Evolutionary conservation across 73 alveolate genomes (phyloP), one percentile per base, ranked within the genome.

Genomic region (Uronychia setigera): DNA sequence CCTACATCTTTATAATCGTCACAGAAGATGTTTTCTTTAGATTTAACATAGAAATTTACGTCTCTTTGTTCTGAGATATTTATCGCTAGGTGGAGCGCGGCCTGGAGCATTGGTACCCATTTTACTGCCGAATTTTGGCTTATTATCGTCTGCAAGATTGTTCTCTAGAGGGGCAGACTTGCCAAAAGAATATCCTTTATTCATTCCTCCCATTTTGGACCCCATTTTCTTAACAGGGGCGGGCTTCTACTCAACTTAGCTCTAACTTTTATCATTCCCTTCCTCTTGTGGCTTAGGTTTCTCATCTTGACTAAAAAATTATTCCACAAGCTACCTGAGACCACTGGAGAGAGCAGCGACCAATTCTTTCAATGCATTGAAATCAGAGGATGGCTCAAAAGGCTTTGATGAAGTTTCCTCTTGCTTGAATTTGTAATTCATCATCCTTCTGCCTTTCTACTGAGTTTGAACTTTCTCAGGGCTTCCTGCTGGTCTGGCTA

Each of bases 61-160:
- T 86, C 92, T 86, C 32, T 86, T 86, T 31, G 35, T 79, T 29
- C 79, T 35, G 1, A 86, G 59, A 59, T 86, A 86, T 14, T 46
- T 80, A 35, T 26, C 29, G 79, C 60, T 1, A 35, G 78, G 31
- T 60, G 30, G 87, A 80, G 31, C 88, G 58, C 60, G 32, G 28
- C 26, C 75, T 14, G 26, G 1, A 1, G 1, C 32, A 0, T 27
- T 31, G 81, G 27, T 59, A 85, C 29, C 25, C 29, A 34, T 76
- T 85, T 35, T 59, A 57, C 35, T 34, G 26, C 13, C 67, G 58
- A 33, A 13, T 29, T 29, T 25, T n/a, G 0, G 88, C 35, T 26
- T 60, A 32, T 29, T n/a, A 81, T 9, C 60, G 60, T 59, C 82
- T 76, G 25, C 34, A 33, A 31, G 75, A 60, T 59, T 80, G 67